Conservation (phyloP, 106 monocot genomes). For the Dendrobium catenatum region DNA sequence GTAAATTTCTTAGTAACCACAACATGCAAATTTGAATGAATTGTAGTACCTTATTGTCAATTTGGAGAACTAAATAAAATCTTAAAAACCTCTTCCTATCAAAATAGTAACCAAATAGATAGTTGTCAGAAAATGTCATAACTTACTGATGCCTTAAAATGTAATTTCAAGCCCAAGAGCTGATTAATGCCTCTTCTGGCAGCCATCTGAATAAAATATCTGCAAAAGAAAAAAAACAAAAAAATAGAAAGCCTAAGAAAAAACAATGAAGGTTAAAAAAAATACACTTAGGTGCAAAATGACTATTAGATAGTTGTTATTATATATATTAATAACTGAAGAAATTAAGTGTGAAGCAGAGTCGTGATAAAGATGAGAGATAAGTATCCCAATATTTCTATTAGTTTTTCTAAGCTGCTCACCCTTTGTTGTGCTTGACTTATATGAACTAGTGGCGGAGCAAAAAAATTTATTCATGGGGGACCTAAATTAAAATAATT, state of each 20-base stretch:
- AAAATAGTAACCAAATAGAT: background rate
- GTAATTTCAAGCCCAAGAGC: constrained; percentile 24
- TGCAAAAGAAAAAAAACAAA: background rate
- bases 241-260: background rate
- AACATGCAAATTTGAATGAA: background rate
- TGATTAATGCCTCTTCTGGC: constrained; percentile 39
- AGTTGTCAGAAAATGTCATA: background rate
- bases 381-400: background rate
- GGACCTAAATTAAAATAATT: too few relatives aligned
- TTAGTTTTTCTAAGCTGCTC: background rate
- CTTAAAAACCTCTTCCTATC: background rate
- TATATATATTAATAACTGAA: too few relatives aligned
- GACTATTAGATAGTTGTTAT: too few relatives aligned
- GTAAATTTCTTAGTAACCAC: background rate
- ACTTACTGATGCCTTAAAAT: constrained; percentile 34
- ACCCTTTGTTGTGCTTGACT: background rate
- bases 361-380: background rate
- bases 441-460: background rate
- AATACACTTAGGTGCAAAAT: background rate
- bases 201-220: constrained; percentile 22
- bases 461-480: too few relatives aligned
- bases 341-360: background rate
- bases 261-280: background rate
- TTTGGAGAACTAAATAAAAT: background rate
- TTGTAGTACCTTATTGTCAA: background rate